These are phyloP conservation scores for Neophaeococcomyces aloes DNA, from an alignment of 2,329 filamentous ascomycete species.

Conservation along the genomic window DNA sequence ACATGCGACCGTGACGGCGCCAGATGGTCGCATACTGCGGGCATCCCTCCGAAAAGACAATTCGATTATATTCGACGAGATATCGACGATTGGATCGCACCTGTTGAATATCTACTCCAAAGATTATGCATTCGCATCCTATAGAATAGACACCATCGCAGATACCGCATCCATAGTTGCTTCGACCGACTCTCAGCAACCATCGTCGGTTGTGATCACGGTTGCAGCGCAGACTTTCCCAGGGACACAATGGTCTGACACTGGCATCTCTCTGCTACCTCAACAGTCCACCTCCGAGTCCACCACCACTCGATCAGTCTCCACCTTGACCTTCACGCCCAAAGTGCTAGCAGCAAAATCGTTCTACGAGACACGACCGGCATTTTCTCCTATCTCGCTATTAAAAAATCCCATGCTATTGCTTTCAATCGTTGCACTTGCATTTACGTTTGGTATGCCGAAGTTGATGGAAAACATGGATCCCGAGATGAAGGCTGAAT, in stretches of 20 bases:
- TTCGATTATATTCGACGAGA: slow-evolving; percentile 64
- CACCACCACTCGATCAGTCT: slow-evolving; percentile 17
- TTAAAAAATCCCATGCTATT: slow-evolving; percentile 96
- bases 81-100: slow-evolving; percentile 57
- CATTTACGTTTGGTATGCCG: slow-evolving; percentile 81
- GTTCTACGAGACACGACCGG: slow-evolving; percentile 65
- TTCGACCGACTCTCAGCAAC: slow-evolving; percentile 39
- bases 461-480: slow-evolving; percentile 97
- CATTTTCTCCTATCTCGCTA: slow-evolving; percentile 67
- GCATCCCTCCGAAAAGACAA: slow-evolving; percentile 38
- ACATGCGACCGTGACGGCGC: slow-evolving; percentile 41
- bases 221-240: slow-evolving; percentile 18
- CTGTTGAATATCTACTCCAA: slow-evolving; percentile 69
- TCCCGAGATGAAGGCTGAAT: slow-evolving; percentile 86
- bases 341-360: slow-evolving; percentile 54
- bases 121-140: slow-evolving; percentile 64
- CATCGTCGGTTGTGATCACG: slow-evolving; percentile 25
- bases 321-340: slow-evolving; percentile 48
- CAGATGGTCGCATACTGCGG: slow-evolving; percentile 33
- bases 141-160: slow-evolving; percentile 61
- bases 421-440: slow-evolving; percentile 73
- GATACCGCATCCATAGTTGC: slow-evolving; percentile 26
- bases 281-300: slow-evolving; percentile 1
- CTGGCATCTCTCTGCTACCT: slow-evolving; percentile 13
- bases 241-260: slow-evolving; percentile 21